Evolutionary conservation across 176 grass and related monocot genomes (phyloP).

Genomic region (Oryza meyeriana): DNA sequence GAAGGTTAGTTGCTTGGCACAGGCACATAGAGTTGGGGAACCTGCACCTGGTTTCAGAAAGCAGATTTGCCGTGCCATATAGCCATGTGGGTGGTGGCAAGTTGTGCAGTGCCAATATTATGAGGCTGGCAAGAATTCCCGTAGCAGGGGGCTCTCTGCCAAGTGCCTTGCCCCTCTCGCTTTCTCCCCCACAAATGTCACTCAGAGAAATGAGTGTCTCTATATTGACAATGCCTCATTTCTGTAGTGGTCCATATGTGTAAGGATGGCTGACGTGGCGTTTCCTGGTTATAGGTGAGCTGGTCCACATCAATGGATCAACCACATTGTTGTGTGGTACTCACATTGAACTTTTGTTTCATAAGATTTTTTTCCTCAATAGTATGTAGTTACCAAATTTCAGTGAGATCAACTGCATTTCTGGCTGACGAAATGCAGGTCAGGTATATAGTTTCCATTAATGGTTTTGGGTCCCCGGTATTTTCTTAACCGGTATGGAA

Average conservation of each 20-base stretch:
- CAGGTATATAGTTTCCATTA: not conserved
- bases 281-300: not conserved
- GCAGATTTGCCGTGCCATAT: not conserved
- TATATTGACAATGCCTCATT: not conserved
- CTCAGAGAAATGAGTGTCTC: not conserved
- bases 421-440: not conserved
- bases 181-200: not conserved
- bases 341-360: not conserved
- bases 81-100: not conserved
- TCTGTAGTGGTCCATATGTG: not conserved
- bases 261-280: slow-evolving; percentile 4
- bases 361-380: not conserved
- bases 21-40: not conserved
- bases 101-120: slow-evolving; percentile 6
- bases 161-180: not conserved
- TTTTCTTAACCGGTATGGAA: not conserved
- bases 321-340: not conserved
- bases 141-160: slow-evolving; percentile 1
- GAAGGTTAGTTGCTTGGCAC: not conserved
- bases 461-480: not conserved
- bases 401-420: not conserved
- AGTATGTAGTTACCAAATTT: not conserved
- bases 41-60: slow-evolving; percentile 5
- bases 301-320: slow-evolving; percentile 9
- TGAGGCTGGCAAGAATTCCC: not conserved